A percentile compares a stretch with the other conserved stretches of the same genome.
These are phyloP conservation scores for Aspergillus chevalieri DNA, from an alignment of 2,329 filamentous ascomycete species.

Conservation along the genomic window DNA sequence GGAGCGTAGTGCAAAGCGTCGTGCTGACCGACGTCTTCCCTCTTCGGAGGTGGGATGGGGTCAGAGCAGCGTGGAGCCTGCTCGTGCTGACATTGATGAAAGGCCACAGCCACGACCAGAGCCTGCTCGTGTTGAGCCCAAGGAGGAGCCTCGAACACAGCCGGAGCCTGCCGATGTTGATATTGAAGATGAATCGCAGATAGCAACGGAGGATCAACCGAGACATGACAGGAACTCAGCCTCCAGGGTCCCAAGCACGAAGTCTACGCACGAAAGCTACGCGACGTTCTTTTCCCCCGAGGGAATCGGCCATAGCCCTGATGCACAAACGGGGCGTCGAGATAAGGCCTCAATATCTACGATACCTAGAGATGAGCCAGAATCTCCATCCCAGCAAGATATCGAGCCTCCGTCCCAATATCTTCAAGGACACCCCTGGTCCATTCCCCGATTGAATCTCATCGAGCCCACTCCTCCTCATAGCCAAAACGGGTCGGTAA, in stretches of 20 bases:
- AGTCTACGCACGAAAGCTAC: conserved; percentile 38
- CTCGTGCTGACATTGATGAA: too few relatives aligned
- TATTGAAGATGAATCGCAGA: conserved; percentile 7
- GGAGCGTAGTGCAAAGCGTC: conserved; percentile 33
- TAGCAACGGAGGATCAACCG: conserved; percentile 8
- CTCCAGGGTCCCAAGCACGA: conserved; percentile 22
- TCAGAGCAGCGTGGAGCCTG: too few relatives aligned
- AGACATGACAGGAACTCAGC: conserved; percentile 19
- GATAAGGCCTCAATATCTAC: conserved; percentile 19
- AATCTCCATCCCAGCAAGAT: conserved; percentile 18
- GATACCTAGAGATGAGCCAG: conserved; percentile 27
- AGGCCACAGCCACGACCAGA: too few relatives aligned
- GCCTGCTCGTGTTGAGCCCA: too few relatives aligned
- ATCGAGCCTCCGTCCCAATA: conserved; percentile 12
- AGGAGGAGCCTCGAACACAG: too few relatives aligned
- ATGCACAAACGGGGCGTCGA: conserved; percentile 25
- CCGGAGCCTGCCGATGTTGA: too few relatives aligned
- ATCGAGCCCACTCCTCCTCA: conserved; percentile 54
- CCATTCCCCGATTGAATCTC: conserved; percentile 50
- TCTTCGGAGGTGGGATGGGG: conserved; percentile 1
- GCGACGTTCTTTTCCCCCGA: conserved; percentile 37
- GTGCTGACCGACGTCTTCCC: conserved; percentile 33
- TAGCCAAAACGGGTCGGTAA: conserved; percentile 38
- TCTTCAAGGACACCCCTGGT: conserved; percentile 31
- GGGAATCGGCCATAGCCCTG: conserved; percentile 33